Evolutionary conservation across 306 rosid species (phyloP).

Genomic region (Oxytropis ochrocephala): DNA sequence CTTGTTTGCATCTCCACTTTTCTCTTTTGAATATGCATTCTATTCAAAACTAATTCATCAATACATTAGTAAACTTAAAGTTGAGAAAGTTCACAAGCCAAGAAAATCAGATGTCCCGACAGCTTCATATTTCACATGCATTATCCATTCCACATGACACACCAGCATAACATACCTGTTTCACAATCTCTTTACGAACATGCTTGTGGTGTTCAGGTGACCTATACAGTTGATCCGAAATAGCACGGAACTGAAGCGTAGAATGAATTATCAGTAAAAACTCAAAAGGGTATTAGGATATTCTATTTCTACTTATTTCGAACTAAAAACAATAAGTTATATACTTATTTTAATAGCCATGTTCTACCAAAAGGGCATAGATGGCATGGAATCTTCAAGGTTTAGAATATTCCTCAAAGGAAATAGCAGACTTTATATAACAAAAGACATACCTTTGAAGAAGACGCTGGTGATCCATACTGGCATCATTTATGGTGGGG

Average conservation of each 20-base stretch:
- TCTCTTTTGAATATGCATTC: background rate
- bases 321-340: background rate
- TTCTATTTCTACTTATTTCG: too few relatives aligned
- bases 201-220: conserved; percentile 83
- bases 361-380: background rate
- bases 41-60: background rate
- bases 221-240: conserved; percentile 74
- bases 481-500: conserved; percentile 64
- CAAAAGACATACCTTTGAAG: conserved; percentile 54
- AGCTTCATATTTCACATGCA: background rate
- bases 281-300: background rate
- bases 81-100: background rate
- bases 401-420: background rate
- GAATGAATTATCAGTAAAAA: conserved; percentile 14
- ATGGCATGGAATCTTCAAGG: background rate
- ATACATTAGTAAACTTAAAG: background rate
- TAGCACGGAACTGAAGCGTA: conserved; percentile 68
- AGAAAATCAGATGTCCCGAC: background rate
- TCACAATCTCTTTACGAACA: conserved; percentile 69
- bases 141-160: background rate
- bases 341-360: background rate
- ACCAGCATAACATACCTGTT: conserved; percentile 42
- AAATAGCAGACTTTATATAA: background rate
- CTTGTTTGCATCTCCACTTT: background rate
- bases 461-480: conserved; percentile 82